These are phyloP conservation scores for Fomitopsis pinicola DNA, from an alignment of 1,284 basidiomycete species.

Conservation along the genomic window DNA sequence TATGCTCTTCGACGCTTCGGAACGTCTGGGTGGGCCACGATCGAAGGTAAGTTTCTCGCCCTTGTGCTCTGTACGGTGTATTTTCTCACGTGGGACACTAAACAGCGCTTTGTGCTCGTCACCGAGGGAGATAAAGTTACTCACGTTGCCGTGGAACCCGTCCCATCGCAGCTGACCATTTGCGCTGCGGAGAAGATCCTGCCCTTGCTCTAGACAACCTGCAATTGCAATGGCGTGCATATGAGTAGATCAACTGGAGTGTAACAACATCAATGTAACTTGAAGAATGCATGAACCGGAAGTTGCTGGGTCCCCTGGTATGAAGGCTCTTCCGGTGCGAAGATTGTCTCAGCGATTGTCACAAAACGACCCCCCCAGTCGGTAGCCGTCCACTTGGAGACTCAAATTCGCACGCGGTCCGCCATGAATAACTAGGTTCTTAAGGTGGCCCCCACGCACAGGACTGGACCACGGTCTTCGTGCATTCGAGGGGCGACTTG, in stretches of 20 bases:
- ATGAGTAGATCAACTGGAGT: not conserved
- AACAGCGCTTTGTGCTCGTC: constrained; percentile 54
- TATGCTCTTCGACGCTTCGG: constrained; percentile 60
- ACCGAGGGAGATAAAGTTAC: constrained; percentile 53
- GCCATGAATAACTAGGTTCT: no score
- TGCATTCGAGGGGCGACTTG: not conserved
- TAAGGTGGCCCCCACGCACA: not conserved
- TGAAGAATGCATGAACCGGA: not conserved
- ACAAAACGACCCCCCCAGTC: no score
- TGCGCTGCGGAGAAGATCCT: constrained; percentile 59
- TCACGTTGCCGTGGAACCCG: constrained; percentile 54
- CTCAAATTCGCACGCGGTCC: not conserved
- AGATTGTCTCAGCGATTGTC: no score
- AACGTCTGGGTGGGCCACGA: constrained; percentile 58
- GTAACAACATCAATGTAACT: not conserved
- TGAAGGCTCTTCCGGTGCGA: no score
- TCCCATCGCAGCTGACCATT: constrained; percentile 49
- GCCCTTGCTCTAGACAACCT: constrained; percentile 35
- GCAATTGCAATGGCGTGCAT: not conserved
- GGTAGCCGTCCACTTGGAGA: no score
- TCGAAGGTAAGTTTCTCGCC: constrained; percentile 48
- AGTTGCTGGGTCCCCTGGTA: no score
- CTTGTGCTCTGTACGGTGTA: not conserved
- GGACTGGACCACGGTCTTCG: not conserved
- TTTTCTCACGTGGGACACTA: not conserved